A percentile compares a stretch with the other conserved stretches of the same genome.
phyloP scores from a whole-genome alignment of 371 early-diverging fungal genomes.

The Mucor indicus region DNA sequence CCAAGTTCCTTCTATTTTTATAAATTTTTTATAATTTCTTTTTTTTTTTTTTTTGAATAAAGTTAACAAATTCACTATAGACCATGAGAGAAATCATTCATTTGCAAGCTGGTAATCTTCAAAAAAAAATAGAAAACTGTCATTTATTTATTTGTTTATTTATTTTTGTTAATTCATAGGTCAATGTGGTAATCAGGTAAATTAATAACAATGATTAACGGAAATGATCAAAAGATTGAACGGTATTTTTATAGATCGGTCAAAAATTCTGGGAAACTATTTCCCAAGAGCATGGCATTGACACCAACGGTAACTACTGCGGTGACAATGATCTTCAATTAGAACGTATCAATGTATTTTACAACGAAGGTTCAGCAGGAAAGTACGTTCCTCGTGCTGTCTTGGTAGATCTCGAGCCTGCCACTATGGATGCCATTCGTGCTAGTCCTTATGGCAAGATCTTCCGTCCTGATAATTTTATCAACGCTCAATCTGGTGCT shows the following conservation, averaged over 20 bases:
- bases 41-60: neutral
- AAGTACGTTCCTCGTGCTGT: conserved; percentile 82
- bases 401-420: conserved; percentile 98
- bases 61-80: neutral
- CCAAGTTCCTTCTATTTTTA: too few species aligned
- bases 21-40: neutral
- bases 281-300: conserved; percentile 90
- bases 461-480: conserved; percentile 89
- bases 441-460: conserved; percentile 70
- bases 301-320: conserved; percentile 68
- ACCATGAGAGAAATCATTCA: conserved; percentile 99
- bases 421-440: conserved; percentile 97
- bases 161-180: conserved; percentile 35
- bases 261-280: conserved; percentile 96
- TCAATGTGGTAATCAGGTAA: conserved; percentile 90
- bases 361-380: conserved; percentile 85
- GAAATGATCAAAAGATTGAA: neutral
- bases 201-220: conserved; percentile 1
- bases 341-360: conserved; percentile 98
- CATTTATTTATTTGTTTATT: neutral
- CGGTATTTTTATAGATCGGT: conserved; percentile 54
- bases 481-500: conserved; percentile 88
- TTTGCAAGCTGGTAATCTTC: conserved; percentile 85
- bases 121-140: neutral
- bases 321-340: conserved; percentile 91